Evolutionary conservation across 1,139 yeast genomes (phyloP), one percentile per base, ranked within the genome.

Genomic region (Kurtzmaniella quercitrusa): DNA sequence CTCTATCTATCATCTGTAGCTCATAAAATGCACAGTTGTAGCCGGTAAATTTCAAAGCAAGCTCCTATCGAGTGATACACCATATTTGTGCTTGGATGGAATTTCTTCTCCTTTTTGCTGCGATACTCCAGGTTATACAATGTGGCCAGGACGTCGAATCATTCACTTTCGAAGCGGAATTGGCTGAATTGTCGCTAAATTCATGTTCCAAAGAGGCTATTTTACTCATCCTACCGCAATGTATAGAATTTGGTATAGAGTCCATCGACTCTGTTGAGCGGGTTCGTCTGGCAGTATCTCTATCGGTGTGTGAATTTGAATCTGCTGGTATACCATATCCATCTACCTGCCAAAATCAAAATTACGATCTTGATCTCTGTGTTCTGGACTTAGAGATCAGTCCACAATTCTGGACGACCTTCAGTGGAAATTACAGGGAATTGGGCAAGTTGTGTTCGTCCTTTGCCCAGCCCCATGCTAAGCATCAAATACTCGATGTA

Each of bases 351-450:
- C 44, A 49, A 11, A 39, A 4, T 47, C 51, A 3, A 17, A 27
- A 54, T 37, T 46, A 51, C n/a, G 60, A 60, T 17, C 9, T 19
- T 11, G 36, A 31, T 31, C 25, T 37, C 1, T 80, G 85, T 50
- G 62, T 79, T 34, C 40, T 50, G 1, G 57, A 64, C 1, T 50
- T 79, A 40, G 77, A 77, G 48, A 54, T 51, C 23, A 62, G 70
- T 1, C 70, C 81, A 1, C 82, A 78, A 52, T 74, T 74, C 63
- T 80, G 85, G 85, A 79, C 84, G 0, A 75, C 80, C 0, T 80
- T 73, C 50, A 78, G 79, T 49, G 85, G 85, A 0, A 73, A 79
- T 49, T 79, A 76, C 50, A 65, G 80, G 41, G 71, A 72, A 19
- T 58, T 79, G 1, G 67, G 73, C 2, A 63, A 68, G 3, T 60